These are phyloP conservation scores for Zalaria obscura DNA, from an alignment of 2,329 filamentous ascomycete species.

Conservation along the genomic window DNA sequence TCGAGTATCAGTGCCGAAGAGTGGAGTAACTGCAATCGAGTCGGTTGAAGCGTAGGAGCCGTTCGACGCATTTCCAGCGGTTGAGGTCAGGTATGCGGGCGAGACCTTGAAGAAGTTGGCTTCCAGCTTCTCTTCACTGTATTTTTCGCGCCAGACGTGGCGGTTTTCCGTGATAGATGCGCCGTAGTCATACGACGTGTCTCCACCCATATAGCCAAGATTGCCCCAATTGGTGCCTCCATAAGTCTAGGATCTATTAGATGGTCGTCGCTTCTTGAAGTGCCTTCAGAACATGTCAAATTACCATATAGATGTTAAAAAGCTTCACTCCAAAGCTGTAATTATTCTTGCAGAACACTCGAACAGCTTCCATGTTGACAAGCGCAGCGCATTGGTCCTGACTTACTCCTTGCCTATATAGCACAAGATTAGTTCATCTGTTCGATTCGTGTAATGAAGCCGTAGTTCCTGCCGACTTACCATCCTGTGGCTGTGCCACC, in stretches of 20 bases:
- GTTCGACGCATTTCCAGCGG: conserved; percentile 32
- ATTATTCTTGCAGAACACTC: conserved; percentile 69
- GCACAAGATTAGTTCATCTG: conserved; percentile 37
- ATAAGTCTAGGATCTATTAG: conserved; percentile 28
- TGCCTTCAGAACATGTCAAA: too few relatives aligned
- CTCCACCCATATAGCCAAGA: conserved; percentile 48
- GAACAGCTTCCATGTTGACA: conserved; percentile 58
- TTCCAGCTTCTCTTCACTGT: conserved; percentile 63
- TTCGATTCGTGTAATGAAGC: too few relatives aligned
- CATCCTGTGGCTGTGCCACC: too few relatives aligned
- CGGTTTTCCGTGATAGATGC: conserved; percentile 56
- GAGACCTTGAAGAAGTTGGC: conserved; percentile 63
- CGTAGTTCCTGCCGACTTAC: too few relatives aligned
- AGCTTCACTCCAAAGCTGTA: conserved; percentile 50
- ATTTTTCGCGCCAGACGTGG: conserved; percentile 57
- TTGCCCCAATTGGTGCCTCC: conserved; percentile 82
- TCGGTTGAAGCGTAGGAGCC: conserved; percentile 39
- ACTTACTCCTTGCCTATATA: conserved; percentile 65
- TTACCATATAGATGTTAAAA: conserved; percentile 53
- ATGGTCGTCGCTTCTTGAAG: too few relatives aligned
- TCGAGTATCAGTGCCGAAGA: conserved; percentile 36
- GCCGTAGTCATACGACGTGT: conserved; percentile 46
- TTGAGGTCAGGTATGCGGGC: conserved; percentile 51
- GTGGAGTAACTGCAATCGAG: conserved; percentile 45
- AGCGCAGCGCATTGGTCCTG: conserved; percentile 53